phyloP scores from a whole-genome alignment of 495 filamentous ascomycete genomes.

The Cudoniella acicularis region DNA sequence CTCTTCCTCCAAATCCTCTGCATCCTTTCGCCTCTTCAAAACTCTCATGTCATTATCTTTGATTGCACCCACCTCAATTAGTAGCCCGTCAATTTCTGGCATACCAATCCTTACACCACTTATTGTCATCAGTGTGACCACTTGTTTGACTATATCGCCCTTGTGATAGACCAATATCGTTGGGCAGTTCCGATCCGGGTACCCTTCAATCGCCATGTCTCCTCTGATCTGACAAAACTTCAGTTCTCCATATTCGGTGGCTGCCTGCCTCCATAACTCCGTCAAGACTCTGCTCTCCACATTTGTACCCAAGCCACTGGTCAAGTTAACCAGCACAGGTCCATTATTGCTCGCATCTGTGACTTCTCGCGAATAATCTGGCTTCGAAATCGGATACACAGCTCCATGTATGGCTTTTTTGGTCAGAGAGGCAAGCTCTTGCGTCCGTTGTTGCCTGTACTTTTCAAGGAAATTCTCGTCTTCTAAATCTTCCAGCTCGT shows the following conservation, averaged over 20 bases:
- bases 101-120: constrained; percentile 65
- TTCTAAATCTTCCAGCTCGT: constrained; percentile 86
- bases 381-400: constrained; percentile 91
- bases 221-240: constrained; percentile 97
- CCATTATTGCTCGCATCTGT: constrained; percentile 77
- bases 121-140: constrained; percentile 80
- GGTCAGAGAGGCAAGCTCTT: constrained; percentile 70
- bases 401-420: constrained; percentile 75
- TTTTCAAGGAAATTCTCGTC: constrained; percentile 87
- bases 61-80: constrained; percentile 79
- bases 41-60: constrained; percentile 72
- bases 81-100: constrained; percentile 62
- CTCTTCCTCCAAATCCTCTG: constrained; percentile 53
- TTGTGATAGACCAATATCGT: constrained; percentile 91
- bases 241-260: constrained; percentile 79
- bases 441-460: constrained; percentile 80
- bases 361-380: constrained; percentile 88
- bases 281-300: constrained; percentile 76
- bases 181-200: constrained; percentile 90
- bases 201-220: constrained; percentile 92
- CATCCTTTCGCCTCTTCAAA: constrained; percentile 56
- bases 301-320: constrained; percentile 70
- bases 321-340: constrained; percentile 81
- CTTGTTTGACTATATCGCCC: constrained; percentile 83
- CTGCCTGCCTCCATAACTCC: constrained; percentile 83